Base-by-base conservation (phyloP, 139 green algal species). In the Chlorella sp. region DNA sequence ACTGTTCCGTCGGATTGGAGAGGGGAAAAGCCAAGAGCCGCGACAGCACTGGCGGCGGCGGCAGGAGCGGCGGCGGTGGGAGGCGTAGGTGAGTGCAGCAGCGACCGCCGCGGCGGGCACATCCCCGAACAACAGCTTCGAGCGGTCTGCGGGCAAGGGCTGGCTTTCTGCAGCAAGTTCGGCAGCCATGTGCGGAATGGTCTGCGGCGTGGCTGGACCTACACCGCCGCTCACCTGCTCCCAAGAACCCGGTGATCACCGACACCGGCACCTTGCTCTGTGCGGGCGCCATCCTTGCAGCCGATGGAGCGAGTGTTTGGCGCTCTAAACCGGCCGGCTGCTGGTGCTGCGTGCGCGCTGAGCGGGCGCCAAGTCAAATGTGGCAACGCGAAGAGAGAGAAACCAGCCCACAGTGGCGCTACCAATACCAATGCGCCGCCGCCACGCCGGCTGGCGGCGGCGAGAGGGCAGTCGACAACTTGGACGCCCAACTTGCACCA, bases 171-270 rank as follows among this genome's bases (percentile, higher is more conserved):
- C 24, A 30, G 36, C 36, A 24, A 24, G 26, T 22, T 19, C 28
- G 12, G 73, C 73, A 24, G 24, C 73, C 73, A 19, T 22, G 28
- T 80, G 73, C 73, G 16, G 64, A 71, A 71, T 26, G 22, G 21
- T 71, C 64, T 71, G 64, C 18, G 64, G 21, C 24, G 64, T 14
- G 64, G 21, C 21, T 28, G 64, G 22, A 2, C 64, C 64, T 26
- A 12, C 64, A 28, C 64, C 64, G 64, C 22, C 0, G 24, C 84
- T 24, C 26, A 88, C 84, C 84, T 69, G 88, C 77, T 3, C 91
- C 88, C n/a, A 95, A 78, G 61, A 95, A 95, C 24, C 93, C 93
- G 12, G 93, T 96, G 24, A 95, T 78, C 11, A 96, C 91, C 0
- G 92, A 91, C 24, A 94, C 91, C 19, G 91, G 91, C 28, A 92